Evolutionary conservation across 768 basidiomycete species (phyloP), one percentile per base, ranked within the genome.

Genomic region (Kwoniella sp.): DNA sequence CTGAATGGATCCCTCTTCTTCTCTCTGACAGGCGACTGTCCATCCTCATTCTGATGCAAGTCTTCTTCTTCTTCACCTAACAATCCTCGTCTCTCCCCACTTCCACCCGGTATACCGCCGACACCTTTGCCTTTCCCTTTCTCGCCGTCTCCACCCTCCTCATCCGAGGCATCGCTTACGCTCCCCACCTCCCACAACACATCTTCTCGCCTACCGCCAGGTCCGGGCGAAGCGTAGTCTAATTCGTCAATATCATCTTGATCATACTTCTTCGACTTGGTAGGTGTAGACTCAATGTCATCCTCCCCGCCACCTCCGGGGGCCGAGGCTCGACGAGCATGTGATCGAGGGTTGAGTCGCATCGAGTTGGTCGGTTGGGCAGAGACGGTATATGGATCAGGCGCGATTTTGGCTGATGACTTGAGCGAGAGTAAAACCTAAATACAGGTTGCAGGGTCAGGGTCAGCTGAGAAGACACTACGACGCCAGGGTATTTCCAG

Each of bases 341-440:
- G 64, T 22, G 26, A 46, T 26, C 29, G 50, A 44, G 68, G 69
- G 33, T 63, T 56, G 15, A 71, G 63, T 24, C 72, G 60, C 63
- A 71, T 65, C 21, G 70, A 64, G 4, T 33, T 37, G 25, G 48
- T 51, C n/a, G 68, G 65, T 40, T 65, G 55, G 29, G 69, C 58
- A 2, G 73, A 58, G 13, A 68, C 64, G 22, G 68, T 77, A 56
- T 69, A 76, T 50, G 68, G 78, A 57, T 71, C 77, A 12, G 65
- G 64, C 25, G 68, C 72, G 55, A 69, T 58, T 63, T 69, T 72
- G 19, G 69, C 70, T 21, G 70, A 76, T 52, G 68, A 72, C 83
- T 97, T 94, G 81, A 90, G 87, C 2, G 92, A 94, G 25, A 97
- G 83, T 0, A 97, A 85, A n/a, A 94, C 73, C 76, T 77, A 51